Evolutionary conservation across 331 rosid genomes (phyloP), one percentile per base, ranked within the genome.

Genomic region (Pyrus hybrid): DNA sequence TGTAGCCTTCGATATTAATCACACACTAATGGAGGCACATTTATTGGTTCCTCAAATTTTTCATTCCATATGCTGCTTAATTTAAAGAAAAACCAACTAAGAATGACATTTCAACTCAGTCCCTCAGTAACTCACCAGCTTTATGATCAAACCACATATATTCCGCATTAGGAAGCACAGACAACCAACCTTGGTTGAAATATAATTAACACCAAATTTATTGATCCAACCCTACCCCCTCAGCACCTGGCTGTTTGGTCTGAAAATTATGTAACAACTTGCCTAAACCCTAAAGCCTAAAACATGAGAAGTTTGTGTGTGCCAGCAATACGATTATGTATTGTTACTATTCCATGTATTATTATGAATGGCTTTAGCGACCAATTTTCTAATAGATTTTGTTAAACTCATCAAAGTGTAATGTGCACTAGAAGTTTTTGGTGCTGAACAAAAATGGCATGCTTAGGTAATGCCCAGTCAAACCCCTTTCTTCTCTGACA

Each of bases 11-110:
- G 10, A 68, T 71, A 32, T 30, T 57, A 35, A 35, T 69, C 79
- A 49, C 79, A 28, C 20, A 28, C 33, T n/a, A 66, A 47, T 30
- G 35, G 8, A 61, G 43, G 3, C 45, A 43, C 79, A 80, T 82
- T 70, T 41, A 33, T 77, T 37, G 66, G 53, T 53, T 67, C 57
- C 57, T 58, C 80, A n/a, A 76, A 73, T 74, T 77, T 70, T 77
- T 33, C 76, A 66, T 69, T 82, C 72, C 76, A 14, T 6, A 25
- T 61, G 22, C 53, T 37, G 60, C 68, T 63, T 69, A 60, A 66
- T 49, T 84, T 80, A 13, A 77, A 64, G 47, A 66, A 35, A 60
- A 70, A 67, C 57, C 57, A 72, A 72, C 23, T 22, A 33, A 32
- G 56, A 22, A 25, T 16, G 35, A 56, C 68, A 70, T 65, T 64